Conservation (phyloP, 1,139 yeast species). For the Candida sp. region DNA sequence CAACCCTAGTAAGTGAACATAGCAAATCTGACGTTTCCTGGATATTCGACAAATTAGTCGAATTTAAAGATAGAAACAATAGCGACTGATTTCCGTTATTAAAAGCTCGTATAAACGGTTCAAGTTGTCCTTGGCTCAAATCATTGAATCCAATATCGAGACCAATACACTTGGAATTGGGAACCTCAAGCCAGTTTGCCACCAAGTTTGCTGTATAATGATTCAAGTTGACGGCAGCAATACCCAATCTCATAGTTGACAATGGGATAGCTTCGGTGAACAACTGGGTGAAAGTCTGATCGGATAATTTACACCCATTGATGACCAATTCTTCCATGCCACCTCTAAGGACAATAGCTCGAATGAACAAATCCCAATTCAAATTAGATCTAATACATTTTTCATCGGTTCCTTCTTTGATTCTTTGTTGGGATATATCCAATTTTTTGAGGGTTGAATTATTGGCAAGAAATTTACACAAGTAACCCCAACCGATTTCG, state of each 20-base stretch:
- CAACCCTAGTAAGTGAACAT: slow-evolving; percentile 46
- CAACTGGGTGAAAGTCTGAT: slow-evolving; percentile 46
- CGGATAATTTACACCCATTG: slow-evolving; percentile 71
- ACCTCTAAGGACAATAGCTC: slow-evolving; percentile 54
- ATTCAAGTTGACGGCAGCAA: slow-evolving; percentile 70
- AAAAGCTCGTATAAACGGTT: slow-evolving; percentile 45
- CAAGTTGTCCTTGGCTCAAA: slow-evolving; percentile 51
- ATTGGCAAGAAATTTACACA: slow-evolving; percentile 67
- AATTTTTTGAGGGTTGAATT: slow-evolving; percentile 60
- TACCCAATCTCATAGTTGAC: slow-evolving; percentile 68
- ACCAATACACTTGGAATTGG: slow-evolving; percentile 63
- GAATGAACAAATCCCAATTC: slow-evolving; percentile 74
- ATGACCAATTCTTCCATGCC: slow-evolving; percentile 83
- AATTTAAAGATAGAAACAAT: slow-evolving; percentile 67
- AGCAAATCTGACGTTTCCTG: slow-evolving; percentile 54
- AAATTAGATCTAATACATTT: slow-evolving; percentile 54
- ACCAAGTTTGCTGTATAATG: slow-evolving; percentile 52
- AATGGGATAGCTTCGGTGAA: slow-evolving; percentile 51
- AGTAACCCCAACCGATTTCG: slow-evolving; percentile 63
- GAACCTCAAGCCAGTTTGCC: slow-evolving; percentile 59
- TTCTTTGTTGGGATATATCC: slow-evolving; percentile 77
- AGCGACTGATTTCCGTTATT: slow-evolving; percentile 36
- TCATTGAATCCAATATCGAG: slow-evolving; percentile 85
- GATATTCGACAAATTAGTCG: slow-evolving; percentile 55
- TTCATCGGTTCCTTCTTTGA: slow-evolving; percentile 47